Evolutionary conservation across 805 yeast genomes (phyloP).

Genomic region (Isabelozyma gotoi): DNA sequence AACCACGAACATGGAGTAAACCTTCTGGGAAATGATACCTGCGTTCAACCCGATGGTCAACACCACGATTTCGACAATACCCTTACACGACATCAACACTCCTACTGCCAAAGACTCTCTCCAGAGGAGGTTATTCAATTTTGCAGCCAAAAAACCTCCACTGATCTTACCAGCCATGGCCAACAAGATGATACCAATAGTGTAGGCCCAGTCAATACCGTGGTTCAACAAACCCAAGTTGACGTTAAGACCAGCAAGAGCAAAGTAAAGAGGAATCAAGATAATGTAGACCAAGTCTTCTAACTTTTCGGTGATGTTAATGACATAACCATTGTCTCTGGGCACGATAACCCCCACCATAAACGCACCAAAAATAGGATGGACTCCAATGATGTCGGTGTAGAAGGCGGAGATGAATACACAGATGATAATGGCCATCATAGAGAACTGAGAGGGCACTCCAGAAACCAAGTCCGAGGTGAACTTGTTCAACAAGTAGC

Average conservation of each 20-base stretch:
- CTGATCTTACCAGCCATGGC: slow-evolving; percentile 67
- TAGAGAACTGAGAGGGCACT: slow-evolving; percentile 60
- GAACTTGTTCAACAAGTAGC: slow-evolving; percentile 40
- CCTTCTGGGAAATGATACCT: slow-evolving; percentile 59
- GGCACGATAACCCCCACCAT: slow-evolving; percentile 76
- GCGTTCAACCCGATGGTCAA: slow-evolving; percentile 72
- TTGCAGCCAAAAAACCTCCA: slow-evolving; percentile 70
- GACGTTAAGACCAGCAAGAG: slow-evolving; percentile 72
- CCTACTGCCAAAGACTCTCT: slow-evolving; percentile 78
- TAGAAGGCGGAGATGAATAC: slow-evolving; percentile 71
- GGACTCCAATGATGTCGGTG: slow-evolving; percentile 83
- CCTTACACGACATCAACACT: slow-evolving; percentile 83
- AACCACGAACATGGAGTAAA: slow-evolving; percentile 77
- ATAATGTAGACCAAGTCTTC: slow-evolving; percentile 75
- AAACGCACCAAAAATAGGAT: slow-evolving; percentile 84
- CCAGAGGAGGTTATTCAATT: slow-evolving; percentile 60
- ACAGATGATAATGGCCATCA: slow-evolving; percentile 52
- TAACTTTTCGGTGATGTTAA: slow-evolving; percentile 67
- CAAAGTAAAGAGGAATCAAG: slow-evolving; percentile 76
- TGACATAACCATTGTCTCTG: slow-evolving; percentile 70
- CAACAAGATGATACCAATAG: slow-evolving; percentile 61
- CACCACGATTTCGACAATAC: slow-evolving; percentile 83
- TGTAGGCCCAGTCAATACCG: slow-evolving; percentile 79
- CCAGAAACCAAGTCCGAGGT: slow-evolving; percentile 60
- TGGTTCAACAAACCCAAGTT: slow-evolving; percentile 61